These are phyloP conservation scores for Chloris gayana DNA, from an alignment of 176 grass and related monocot genomes.

Conservation along the genomic window DNA sequence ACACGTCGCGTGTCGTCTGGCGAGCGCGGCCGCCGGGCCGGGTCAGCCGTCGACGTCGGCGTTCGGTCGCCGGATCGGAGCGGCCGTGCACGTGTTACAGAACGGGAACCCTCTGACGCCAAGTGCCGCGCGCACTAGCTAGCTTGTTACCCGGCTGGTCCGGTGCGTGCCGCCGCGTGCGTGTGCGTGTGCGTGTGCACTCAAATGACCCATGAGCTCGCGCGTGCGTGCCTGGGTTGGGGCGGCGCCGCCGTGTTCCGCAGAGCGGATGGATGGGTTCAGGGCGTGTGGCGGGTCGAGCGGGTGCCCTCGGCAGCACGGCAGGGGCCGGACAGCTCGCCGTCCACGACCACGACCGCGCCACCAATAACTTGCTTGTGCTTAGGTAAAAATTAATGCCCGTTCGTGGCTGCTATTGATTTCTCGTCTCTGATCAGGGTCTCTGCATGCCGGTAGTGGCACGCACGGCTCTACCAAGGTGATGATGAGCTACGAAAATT, in stretches of 20 bases:
- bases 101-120: background rate
- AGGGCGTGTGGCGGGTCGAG: background rate
- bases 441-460: background rate
- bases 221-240: too few relatives aligned
- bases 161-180: too few relatives aligned
- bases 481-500: background rate
- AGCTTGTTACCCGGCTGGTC: too few relatives aligned
- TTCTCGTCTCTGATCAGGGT: too few relatives aligned
- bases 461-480: too few relatives aligned
- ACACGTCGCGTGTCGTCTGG: background rate
- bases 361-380: background rate
- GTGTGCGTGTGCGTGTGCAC: background rate
- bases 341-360: slow-evolving; percentile 27
- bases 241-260: slow-evolving; percentile 28
- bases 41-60: slow-evolving; percentile 26
- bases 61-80: background rate
- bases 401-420: background rate
- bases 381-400: too few relatives aligned
- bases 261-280: background rate
- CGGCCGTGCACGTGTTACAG: slow-evolving; percentile 34
- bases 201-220: background rate
- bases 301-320: slow-evolving; percentile 43
- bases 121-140: slow-evolving; percentile 11
- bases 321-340: slow-evolving; percentile 18
- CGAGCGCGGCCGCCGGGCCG: background rate